Percentiles rank a stretch among this genome's conserved stretches.
phyloP scores from a whole-genome alignment of 371 early-diverging fungal species.

The Circinella umbellata region DNA sequence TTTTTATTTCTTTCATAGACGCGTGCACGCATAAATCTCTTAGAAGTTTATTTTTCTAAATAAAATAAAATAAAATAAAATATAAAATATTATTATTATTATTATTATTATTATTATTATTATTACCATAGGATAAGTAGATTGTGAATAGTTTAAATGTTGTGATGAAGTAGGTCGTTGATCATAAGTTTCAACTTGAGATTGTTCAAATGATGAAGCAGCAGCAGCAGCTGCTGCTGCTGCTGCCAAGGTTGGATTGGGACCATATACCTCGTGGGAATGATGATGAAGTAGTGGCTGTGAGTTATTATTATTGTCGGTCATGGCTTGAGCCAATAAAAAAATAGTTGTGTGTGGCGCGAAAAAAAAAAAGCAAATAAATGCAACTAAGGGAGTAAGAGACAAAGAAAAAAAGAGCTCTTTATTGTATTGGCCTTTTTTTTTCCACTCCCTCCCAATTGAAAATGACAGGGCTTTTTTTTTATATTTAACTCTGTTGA shows the following conservation, averaged over 20 bases:
- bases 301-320: slow-evolving; percentile 13
- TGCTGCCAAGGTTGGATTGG: slow-evolving; percentile 10
- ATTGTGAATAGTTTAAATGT: neutral
- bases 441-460: no score
- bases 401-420: neutral
- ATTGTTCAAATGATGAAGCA: slow-evolving; percentile 6
- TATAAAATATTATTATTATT: no score
- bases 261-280: slow-evolving; percentile 12
- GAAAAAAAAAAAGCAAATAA: neutral
- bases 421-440: neutral
- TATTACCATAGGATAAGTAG: neutral
- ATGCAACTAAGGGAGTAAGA: no score
- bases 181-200: slow-evolving; percentile 10
- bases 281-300: slow-evolving; percentile 21
- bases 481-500: neutral
- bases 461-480: neutral
- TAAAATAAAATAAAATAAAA: neutral
- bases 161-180: neutral
- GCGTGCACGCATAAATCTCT: no score
- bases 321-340: slow-evolving; percentile 21
- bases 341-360: neutral
- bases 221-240: slow-evolving; percentile 9
- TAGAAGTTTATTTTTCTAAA: neutral
- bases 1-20: no score
- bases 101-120: neutral